Base-by-base conservation (phyloP, 768 basidiomycete genomes). In the Panellus pusillus region DNA sequence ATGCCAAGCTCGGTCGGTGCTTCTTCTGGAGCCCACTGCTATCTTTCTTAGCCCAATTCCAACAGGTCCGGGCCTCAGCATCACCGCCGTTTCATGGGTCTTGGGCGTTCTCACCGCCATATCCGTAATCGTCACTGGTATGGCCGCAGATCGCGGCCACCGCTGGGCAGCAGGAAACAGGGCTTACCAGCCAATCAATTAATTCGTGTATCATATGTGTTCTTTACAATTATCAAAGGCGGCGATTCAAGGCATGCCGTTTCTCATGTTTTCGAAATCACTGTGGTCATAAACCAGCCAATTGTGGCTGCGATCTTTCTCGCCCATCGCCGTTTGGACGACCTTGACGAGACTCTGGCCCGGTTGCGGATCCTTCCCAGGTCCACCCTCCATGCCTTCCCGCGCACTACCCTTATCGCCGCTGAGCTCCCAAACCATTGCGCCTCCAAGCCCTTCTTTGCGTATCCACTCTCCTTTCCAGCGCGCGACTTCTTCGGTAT, bases 371-470 rank as follows among this genome's bases (percentile, higher is more conserved):
- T 87, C 87, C 69, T 93, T 93, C 2, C 90, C 91, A 1, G 72
- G 76, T 2, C 89, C 88, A 8, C 72, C 70, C 58, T 92, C 89
- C 82, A 91, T 86, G 13, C 82, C 88, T 36, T 87, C 82, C 47
- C 89, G 79, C 28, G 68, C 61, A 5, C 72, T 72, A 1, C 82
- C 82, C 67, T 93, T 92, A 72, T 98, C 96, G 2, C 91, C 93
- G 15, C 15, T 27, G 38, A 96, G 75, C 68, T 95, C 92, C 92
- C 91, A 93, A 61, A 87, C 87, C 97, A 99, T 99, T 50, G 88
- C 89, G 0, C 97, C 97, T 6, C 90, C 91, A 4, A 98, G 72
- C 0, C 82, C 81, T 65, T 87, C 81, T 32, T 80, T 77, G 62
- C 74, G 75, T 65, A 98, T 93, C 74, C 87, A 98, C 53, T 79